Evolutionary conservation across 805 yeast species (phyloP).

Genomic region (Maudiozyma barnettii): DNA sequence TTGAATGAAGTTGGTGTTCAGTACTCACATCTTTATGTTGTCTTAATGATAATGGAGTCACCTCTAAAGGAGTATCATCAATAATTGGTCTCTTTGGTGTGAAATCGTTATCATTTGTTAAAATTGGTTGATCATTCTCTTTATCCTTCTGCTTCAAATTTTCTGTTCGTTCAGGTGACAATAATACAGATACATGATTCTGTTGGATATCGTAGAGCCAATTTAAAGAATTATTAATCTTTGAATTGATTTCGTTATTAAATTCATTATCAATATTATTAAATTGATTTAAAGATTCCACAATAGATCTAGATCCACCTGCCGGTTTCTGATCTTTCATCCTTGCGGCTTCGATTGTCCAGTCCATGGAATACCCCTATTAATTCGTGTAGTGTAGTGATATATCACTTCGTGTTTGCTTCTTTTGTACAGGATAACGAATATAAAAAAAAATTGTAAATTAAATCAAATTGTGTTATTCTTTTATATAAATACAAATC

Average conservation of each 20-base stretch:
- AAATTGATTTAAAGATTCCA: constrained; percentile 23
- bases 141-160: neutral
- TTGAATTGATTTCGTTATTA: constrained; percentile 13
- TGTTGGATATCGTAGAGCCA: constrained; percentile 13
- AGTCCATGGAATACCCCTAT: too few species aligned
- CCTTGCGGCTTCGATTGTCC: constrained; percentile 25
- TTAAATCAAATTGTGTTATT: too few species aligned
- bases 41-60: constrained; percentile 13
- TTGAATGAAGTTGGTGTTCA: neutral
- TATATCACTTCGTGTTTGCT: too few species aligned
- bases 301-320: constrained; percentile 26
- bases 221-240: constrained; percentile 10
- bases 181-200: neutral
- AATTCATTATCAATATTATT: constrained; percentile 19
- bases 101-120: neutral
- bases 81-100: constrained; percentile 3
- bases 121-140: neutral
- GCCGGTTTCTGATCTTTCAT: constrained; percentile 20
- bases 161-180: neutral
- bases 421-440: too few species aligned
- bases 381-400: too few species aligned
- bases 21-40: neutral
- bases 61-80: constrained; percentile 5
- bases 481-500: too few species aligned
- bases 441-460: too few species aligned